Base-by-base conservation (phyloP, 2,329 filamentous ascomycete species). In the Xylariomycetidae sp. region DNA sequence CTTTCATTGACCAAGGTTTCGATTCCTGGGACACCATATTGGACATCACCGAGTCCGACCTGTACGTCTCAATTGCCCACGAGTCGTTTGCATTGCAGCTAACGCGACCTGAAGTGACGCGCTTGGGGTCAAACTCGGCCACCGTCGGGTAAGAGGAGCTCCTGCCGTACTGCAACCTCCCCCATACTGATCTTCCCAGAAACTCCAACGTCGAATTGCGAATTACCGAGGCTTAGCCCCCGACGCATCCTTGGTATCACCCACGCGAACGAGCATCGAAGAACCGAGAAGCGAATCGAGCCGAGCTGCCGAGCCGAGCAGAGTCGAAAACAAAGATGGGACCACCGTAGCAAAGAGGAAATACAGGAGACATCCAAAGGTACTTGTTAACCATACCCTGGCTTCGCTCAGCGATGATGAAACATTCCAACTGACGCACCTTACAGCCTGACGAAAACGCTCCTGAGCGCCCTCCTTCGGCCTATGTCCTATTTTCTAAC, bases 401-500 rank as follows among this genome's bases (percentile, higher is more conserved):
- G 2, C 10, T 19, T 26, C 23, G 8, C 14, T 7, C 5, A 14
- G 5, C 14, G 15, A 16, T 12, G n/a, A 23, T 12, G 19, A 25
- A 24, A 35, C 16, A 10, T 19, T 19, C 9, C 12, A 29, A 14
- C 39, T 38, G 6, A 39, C 25, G 15, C 24, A n/a, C 18, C 12
- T 16, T 19, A 20, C 51, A 86, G 76, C 70, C 83, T 4, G 85
- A 92, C 47, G 81, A 87, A 38, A 78, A 85, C 61, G 85, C 85
- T 1, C 85, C 85, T 2, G 84, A 89, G 51, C 70, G 85, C 16
- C 83, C 85, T 1, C 82, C 84, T 0, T 90, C 85, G 4, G 85
- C 85, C 31, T 90, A 90, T 60, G 85, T 90, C 10, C 73, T 90
- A 12, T 92, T 92, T 52, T 89, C 85, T 1, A 90, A 90, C 49